These are phyloP conservation scores for Euptelea pleiosperma DNA, from an alignment of 164 flowering plant genomes.

Conservation along the genomic window DNA sequence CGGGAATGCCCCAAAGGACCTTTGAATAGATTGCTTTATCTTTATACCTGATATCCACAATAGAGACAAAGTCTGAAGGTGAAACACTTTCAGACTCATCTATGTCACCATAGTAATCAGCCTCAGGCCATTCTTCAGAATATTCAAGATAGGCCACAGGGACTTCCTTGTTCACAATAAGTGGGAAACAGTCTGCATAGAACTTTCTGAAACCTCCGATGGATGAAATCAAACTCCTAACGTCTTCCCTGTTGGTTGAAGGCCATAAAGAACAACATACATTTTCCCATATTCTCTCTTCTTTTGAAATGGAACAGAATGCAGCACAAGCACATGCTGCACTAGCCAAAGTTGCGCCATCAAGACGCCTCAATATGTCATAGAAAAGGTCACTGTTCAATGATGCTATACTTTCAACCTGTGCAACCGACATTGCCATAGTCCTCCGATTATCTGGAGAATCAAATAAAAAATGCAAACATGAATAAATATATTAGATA, in stretches of 20 bases:
- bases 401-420: conserved; percentile 45
- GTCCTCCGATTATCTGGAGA: conserved; percentile 25
- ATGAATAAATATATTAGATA: background rate
- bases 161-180: conserved; percentile 78
- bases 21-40: conserved; percentile 71
- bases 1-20: conserved; percentile 86
- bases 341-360: conserved; percentile 80
- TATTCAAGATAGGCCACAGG: conserved; percentile 49
- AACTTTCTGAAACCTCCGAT: conserved; percentile 87
- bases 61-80: conserved; percentile 78
- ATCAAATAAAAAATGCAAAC: conserved; percentile 1
- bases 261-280: conserved; percentile 87
- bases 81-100: conserved; percentile 55
- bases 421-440: conserved; percentile 33
- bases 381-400: conserved; percentile 75
- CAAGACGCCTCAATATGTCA: conserved; percentile 83
- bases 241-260: conserved; percentile 80
- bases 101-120: conserved; percentile 69
- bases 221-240: conserved; percentile 56
- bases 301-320: conserved; percentile 72
- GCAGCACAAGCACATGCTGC: conserved; percentile 91
- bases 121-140: conserved; percentile 78
- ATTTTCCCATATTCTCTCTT: conserved; percentile 86
- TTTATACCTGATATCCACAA: conserved; percentile 75
- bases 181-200: conserved; percentile 87